Conservation (phyloP, 83 land plant genomes). For the Diphasiastrum complanatum region DNA sequence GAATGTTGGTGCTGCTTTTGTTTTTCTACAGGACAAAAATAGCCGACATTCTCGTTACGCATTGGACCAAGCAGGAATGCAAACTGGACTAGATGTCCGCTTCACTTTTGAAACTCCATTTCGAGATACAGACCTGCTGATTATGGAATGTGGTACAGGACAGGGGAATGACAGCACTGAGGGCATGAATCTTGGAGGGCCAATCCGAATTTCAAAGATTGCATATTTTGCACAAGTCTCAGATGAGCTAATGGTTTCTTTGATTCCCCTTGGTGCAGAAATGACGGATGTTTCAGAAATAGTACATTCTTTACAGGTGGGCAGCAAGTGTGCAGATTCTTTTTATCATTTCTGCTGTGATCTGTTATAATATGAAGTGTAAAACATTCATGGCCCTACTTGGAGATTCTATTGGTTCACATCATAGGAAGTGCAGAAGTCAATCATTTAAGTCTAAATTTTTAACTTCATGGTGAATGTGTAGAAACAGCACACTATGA, state of each 20-base stretch:
- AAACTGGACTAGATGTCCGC: conserved; percentile 50
- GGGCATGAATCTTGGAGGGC: conserved; percentile 29
- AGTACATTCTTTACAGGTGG: conserved; percentile 54
- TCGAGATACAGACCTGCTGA: conserved; percentile 50
- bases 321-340: neutral
- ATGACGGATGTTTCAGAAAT: conserved; percentile 44
- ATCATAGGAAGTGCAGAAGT: too few relatives aligned
- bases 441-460: too few relatives aligned
- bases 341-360: too few relatives aligned
- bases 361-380: too few relatives aligned
- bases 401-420: too few relatives aligned
- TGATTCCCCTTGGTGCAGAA: conserved; percentile 62
- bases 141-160: conserved; percentile 51
- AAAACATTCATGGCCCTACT: too few relatives aligned
- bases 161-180: conserved; percentile 18
- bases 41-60: conserved; percentile 28
- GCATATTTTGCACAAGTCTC: conserved; percentile 48
- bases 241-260: conserved; percentile 42
- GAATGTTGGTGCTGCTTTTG: conserved; percentile 48
- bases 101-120: conserved; percentile 66
- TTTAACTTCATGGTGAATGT: too few relatives aligned
- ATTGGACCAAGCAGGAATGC: conserved; percentile 48
- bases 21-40: conserved; percentile 34
- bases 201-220: conserved; percentile 49
- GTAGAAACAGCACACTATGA: too few relatives aligned